Percentiles rank a stretch among this genome's conserved stretches.
phyloP scores from a whole-genome alignment of 1,284 basidiomycete genomes.

The Wallemia mellicola region DNA sequence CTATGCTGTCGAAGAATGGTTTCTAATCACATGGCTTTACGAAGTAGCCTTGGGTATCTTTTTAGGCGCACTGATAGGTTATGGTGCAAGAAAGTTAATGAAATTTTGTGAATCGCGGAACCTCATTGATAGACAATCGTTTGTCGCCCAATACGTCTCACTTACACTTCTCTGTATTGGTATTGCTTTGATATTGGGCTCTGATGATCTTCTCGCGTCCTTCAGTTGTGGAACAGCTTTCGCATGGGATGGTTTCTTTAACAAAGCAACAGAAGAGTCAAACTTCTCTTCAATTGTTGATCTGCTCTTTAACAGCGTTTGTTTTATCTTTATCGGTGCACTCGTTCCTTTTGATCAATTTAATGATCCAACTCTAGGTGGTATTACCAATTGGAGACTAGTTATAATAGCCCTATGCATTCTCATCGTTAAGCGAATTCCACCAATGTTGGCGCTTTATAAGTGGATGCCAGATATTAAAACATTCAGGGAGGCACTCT shows the following conservation, averaged over 20 bases:
- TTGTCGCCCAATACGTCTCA: constrained; percentile 51
- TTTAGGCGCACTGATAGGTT: constrained; percentile 52
- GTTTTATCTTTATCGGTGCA: constrained; percentile 20
- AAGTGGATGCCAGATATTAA: constrained; percentile 77
- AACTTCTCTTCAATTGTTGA: constrained; percentile 93
- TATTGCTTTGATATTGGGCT: constrained; percentile 53
- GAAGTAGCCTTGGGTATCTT: constrained; percentile 52
- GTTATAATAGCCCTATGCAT: constrained; percentile 50
- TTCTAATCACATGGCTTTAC: constrained; percentile 35
- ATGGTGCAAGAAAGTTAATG: constrained; percentile 66
- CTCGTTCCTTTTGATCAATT: constrained; percentile 74
- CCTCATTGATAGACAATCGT: constrained; percentile 85
- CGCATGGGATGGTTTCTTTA: constrained; percentile 97
- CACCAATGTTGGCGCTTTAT: constrained; percentile 49
- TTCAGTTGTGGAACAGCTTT: constrained; percentile 90
- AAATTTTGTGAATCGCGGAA: constrained; percentile 69
- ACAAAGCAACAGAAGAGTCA: constrained; percentile 74
- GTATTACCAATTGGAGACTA: constrained; percentile 49
- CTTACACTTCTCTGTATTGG: constrained; percentile 38
- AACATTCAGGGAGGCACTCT: constrained; percentile 49
- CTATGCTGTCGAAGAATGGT: constrained; percentile 30
- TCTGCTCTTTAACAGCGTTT: constrained; percentile 61
- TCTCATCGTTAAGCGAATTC: constrained; percentile 45
- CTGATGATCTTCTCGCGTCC: constrained; percentile 72
- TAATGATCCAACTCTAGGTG: constrained; percentile 27